Conservation (phyloP, 2,329 filamentous ascomycete genomes). For the Biscogniauxia mediterranea region DNA sequence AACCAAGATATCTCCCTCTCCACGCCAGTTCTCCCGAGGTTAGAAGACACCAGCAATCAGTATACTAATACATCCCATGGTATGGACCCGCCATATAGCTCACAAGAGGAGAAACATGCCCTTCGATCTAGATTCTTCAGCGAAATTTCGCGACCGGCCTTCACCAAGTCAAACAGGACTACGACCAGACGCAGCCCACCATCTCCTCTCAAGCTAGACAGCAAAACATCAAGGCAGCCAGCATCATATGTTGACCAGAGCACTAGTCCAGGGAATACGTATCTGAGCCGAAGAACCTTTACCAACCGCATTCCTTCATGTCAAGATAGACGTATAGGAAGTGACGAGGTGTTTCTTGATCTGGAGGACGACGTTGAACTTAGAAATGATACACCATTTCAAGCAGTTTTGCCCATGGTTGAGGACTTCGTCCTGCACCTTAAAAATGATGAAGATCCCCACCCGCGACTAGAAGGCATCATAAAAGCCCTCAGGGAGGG, state of each 20-base stretch:
- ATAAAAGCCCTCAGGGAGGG: slow-evolving; percentile 46
- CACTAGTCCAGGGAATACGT: slow-evolving; percentile 25
- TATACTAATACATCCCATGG: background rate
- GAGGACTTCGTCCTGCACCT: slow-evolving; percentile 60
- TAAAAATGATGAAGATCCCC: slow-evolving; percentile 41
- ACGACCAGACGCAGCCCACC: slow-evolving; percentile 24
- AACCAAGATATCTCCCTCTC: slow-evolving; percentile 28
- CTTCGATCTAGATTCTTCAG: slow-evolving; percentile 22
- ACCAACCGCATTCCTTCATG: slow-evolving; percentile 35
- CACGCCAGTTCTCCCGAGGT: background rate
- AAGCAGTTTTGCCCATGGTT: slow-evolving; percentile 48
- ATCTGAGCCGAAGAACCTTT: slow-evolving; percentile 20
- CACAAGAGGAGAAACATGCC: slow-evolving; percentile 8
- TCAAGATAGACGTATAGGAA: slow-evolving; percentile 38
- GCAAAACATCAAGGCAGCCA: slow-evolving; percentile 10
- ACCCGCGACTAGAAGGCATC: slow-evolving; percentile 45
- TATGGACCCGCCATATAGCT: background rate
- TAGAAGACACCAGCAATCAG: slow-evolving; percentile 10
- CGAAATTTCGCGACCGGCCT: slow-evolving; percentile 18
- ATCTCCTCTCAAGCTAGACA: slow-evolving; percentile 22
- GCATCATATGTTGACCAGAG: slow-evolving; percentile 18
- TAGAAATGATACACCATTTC: slow-evolving; percentile 28
- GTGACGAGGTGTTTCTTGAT: slow-evolving; percentile 13
- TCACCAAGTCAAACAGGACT: slow-evolving; percentile 22
- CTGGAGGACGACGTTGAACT: slow-evolving; percentile 14